Percentiles rank a stretch among this genome's conserved stretches.
These are phyloP conservation scores for Amphicarpaea edgeworthii DNA, from an alignment of 306 rosid genomes.

Conservation along the genomic window DNA sequence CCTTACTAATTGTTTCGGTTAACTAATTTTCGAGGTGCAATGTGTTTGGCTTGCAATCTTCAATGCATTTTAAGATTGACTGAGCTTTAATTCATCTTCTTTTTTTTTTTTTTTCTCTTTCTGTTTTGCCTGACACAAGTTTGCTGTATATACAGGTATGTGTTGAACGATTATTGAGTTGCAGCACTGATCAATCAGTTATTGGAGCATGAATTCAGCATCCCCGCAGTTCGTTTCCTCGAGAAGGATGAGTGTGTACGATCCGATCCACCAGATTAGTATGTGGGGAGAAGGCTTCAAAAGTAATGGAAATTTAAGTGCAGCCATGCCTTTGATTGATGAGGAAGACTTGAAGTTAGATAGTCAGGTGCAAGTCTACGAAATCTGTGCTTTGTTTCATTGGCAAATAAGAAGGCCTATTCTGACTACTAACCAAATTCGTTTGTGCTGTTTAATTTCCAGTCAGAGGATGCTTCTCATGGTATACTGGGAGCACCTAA, in stretches of 20 bases:
- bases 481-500: slow-evolving; percentile 51
- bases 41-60: not conserved
- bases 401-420: slow-evolving; percentile 24
- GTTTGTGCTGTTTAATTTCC: slow-evolving; percentile 36
- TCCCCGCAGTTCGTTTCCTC: slow-evolving; percentile 71
- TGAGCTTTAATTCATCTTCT: slow-evolving; percentile 13
- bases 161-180: slow-evolving; percentile 40
- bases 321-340: slow-evolving; percentile 65
- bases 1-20: not conserved
- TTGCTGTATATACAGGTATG: slow-evolving; percentile 10
- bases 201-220: slow-evolving; percentile 74
- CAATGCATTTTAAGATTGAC: slow-evolving; percentile 7
- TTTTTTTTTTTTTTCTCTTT: no score
- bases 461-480: slow-evolving; percentile 64
- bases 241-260: slow-evolving; percentile 83
- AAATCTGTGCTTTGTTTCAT: slow-evolving; percentile 27
- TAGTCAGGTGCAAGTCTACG: slow-evolving; percentile 65
- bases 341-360: slow-evolving; percentile 70
- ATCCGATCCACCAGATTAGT: slow-evolving; percentile 86
- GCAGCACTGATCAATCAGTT: slow-evolving; percentile 51
- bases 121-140: slow-evolving; percentile 12
- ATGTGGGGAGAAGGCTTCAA: slow-evolving; percentile 91
- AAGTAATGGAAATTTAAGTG: slow-evolving; percentile 60
- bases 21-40: not conserved
- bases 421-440: slow-evolving; percentile 35